Evolutionary conservation across 2,329 filamentous ascomycete genomes (phyloP), one percentile per base, ranked within the genome.

Genomic region (Mariannaea sp.): DNA sequence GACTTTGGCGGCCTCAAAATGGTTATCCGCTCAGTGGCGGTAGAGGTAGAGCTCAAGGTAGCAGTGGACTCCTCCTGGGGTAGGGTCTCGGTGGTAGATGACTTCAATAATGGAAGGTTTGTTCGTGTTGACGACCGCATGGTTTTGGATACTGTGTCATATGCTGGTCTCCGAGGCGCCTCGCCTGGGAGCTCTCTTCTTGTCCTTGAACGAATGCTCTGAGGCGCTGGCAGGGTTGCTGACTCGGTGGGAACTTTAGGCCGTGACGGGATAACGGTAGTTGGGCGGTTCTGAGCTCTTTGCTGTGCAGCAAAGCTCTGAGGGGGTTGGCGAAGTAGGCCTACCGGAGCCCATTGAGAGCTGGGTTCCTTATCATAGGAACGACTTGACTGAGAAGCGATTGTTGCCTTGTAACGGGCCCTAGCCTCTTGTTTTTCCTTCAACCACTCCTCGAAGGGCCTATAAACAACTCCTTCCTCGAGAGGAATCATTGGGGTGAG

Each of bases 251-350:
- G 48, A 36, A 65, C 49, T 26, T 64, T 70, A 6, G 69, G 45
- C 33, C 57, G 71, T 13, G 64, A 47, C 13, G 62, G 42, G n/a
- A 59, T 42, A 13, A 65, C 45, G 8, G 65, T 56, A 4, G 68
- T 54, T 5, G 81, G 77, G 52, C 76, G 77, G 59, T 76, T 76
- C 56, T 84, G 83, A 19, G 82, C 81, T 59, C 84, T 74, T 60
- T 87, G 84, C 60, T 87, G 84, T 3, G 84, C 84, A 10, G 84
- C 84, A 68, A 86, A 87, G 65, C 84, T 87, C 65, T 87, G 84
- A 8, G 82, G 82, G 2, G 78, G 81, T 29, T 77, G 80, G 29
- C 78, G 75, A 17, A 84, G 67, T 5, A 83, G 69, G 4, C 75
- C 76, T 0, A 74, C 69, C 0, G 75, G 71, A 1, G 68, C 67